A percentile compares a stretch with the other conserved stretches of the same genome.
Evolutionary conservation across 2,329 filamentous ascomycete species (phyloP).

Genomic region (Arachnomyces sp.): DNA sequence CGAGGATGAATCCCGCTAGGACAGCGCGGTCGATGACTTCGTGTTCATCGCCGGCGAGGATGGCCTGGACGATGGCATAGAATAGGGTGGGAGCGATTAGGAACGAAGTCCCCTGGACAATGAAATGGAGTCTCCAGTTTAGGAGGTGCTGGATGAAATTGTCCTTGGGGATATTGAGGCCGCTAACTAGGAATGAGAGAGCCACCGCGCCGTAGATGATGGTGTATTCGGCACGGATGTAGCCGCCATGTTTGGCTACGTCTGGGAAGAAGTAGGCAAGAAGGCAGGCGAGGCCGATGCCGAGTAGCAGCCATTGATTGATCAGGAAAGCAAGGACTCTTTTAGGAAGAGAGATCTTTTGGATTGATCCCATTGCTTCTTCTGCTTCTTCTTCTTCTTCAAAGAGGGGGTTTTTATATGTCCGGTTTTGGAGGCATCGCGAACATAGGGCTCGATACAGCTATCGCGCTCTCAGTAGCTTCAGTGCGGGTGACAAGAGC

Average conservation of each 20-base stretch:
- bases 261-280: slow-evolving; percentile 50
- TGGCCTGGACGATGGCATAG: slow-evolving; percentile 48
- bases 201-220: slow-evolving; percentile 62
- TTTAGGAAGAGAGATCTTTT: slow-evolving; percentile 9
- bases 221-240: slow-evolving; percentile 33
- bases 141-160: slow-evolving; percentile 55
- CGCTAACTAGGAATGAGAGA: slow-evolving; percentile 64
- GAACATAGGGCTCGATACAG: not conserved
- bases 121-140: slow-evolving; percentile 61
- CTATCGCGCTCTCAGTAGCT: not conserved
- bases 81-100: slow-evolving; percentile 58
- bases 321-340: slow-evolving; percentile 22
- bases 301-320: slow-evolving; percentile 60
- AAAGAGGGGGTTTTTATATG: not conserved
- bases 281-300: slow-evolving; percentile 47
- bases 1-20: slow-evolving; percentile 59
- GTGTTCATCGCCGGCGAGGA: slow-evolving; percentile 40
- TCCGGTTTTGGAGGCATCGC: not conserved
- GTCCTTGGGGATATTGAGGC: slow-evolving; percentile 57
- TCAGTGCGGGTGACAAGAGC: no score
- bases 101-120: slow-evolving; percentile 62
- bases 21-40: slow-evolving; percentile 53
- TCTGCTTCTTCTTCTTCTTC: not conserved
- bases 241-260: slow-evolving; percentile 39
- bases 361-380: no score